Percentiles rank a stretch among this genome's conserved stretches.
These are phyloP conservation scores for Austroboletus novae-zelandiae DNA, from an alignment of 1,284 basidiomycete genomes.

Conservation along the genomic window DNA sequence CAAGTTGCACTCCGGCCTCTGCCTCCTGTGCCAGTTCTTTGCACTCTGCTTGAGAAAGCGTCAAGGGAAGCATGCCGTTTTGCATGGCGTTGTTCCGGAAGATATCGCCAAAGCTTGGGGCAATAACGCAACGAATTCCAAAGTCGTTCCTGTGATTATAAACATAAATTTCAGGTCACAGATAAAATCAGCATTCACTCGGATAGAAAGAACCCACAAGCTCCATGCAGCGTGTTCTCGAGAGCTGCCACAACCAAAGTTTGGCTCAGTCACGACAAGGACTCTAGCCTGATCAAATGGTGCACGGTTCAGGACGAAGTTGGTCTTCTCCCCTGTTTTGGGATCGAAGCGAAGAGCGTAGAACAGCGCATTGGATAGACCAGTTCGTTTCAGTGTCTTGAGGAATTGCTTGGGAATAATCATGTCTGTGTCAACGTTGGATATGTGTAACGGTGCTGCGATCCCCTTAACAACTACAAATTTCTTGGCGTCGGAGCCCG, in stretches of 20 bases:
- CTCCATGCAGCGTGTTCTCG: conserved; percentile 97
- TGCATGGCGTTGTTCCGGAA: conserved; percentile 94
- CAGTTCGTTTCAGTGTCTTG: conserved; percentile 93
- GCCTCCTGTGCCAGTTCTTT: conserved; percentile 78
- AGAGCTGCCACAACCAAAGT: conserved; percentile 95
- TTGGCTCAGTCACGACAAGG: conserved; percentile 85
- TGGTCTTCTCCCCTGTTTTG: conserved; percentile 75
- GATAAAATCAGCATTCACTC: not conserved
- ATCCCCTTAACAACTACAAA: conserved; percentile 84
- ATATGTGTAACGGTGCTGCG: conserved; percentile 85
- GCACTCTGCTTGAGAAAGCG: conserved; percentile 77
- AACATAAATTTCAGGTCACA: conserved; percentile 7
- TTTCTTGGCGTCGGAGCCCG: conserved; percentile 67
- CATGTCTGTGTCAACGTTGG: conserved; percentile 96
- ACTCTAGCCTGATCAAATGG: conserved; percentile 84
- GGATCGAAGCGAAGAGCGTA: conserved; percentile 81
- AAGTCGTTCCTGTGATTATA: conserved; percentile 76
- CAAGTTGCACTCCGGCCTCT: conserved; percentile 74
- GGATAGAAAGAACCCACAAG: conserved; percentile 54
- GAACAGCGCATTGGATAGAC: conserved; percentile 88
- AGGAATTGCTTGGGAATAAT: conserved; percentile 97
- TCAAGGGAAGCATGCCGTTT: conserved; percentile 92
- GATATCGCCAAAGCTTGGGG: conserved; percentile 93
- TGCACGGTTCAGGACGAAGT: conserved; percentile 87
- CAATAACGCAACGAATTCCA: conserved; percentile 90